Percentiles rank a stretch among this genome's conserved stretches.
Conservation (phyloP, 768 basidiomycete species). For the Tremella mesenterica region DNA sequence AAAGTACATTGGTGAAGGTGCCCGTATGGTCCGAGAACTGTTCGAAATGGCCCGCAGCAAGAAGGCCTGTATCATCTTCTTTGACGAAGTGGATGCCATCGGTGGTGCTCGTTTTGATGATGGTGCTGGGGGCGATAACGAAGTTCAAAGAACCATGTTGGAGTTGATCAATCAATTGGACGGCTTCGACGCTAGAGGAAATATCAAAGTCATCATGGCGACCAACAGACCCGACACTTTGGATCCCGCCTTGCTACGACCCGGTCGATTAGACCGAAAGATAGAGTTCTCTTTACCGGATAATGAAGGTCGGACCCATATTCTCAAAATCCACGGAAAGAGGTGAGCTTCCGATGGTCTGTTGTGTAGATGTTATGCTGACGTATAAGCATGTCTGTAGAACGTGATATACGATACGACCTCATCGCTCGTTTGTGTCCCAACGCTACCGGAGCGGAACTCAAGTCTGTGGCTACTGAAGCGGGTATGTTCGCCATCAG, state of each 20-base stretch:
- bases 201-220: constrained; percentile 99
- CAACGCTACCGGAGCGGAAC: constrained; percentile 96
- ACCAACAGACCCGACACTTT: constrained; percentile 97
- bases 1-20: constrained; percentile 98
- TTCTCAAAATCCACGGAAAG: constrained; percentile 89
- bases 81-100: constrained; percentile 96
- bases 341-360: constrained; percentile 51
- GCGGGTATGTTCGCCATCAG: constrained; percentile 99
- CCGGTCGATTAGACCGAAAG: constrained; percentile 91
- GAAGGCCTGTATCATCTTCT: constrained; percentile 99
- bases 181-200: constrained; percentile 97
- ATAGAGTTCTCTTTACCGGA: constrained; percentile 94
- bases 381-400: constrained; percentile 77
- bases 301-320: constrained; percentile 91
- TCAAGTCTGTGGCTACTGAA: constrained; percentile 95
- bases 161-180: constrained; percentile 98
- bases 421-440: constrained; percentile 94
- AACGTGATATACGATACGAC: constrained; percentile 93
- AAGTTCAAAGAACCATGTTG: constrained; percentile 98
- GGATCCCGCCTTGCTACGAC: constrained; percentile 89
- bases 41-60: constrained; percentile 99
- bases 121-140: constrained; percentile 97
- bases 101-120: constrained; percentile 98
- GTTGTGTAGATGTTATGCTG: neutral
- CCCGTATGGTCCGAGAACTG: constrained; percentile 94